These are phyloP conservation scores for Leccinum incarnatum DNA, from an alignment of 768 basidiomycete species.

Conservation along the genomic window DNA sequence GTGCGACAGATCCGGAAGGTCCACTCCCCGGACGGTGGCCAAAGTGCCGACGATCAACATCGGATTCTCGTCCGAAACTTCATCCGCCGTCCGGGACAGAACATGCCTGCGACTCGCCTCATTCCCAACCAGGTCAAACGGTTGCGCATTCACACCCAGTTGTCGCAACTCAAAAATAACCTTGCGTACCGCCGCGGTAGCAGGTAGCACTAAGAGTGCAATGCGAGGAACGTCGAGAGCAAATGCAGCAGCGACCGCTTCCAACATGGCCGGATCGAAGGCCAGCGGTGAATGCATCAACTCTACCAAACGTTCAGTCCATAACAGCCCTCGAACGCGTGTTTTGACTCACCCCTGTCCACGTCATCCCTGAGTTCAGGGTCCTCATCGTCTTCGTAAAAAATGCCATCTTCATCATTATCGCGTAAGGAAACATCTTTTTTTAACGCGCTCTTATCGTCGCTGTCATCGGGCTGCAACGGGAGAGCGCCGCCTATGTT, in stretches of 20 bases:
- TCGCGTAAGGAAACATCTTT: background rate
- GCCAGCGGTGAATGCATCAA: slow-evolving; percentile 46
- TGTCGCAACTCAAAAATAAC: slow-evolving; percentile 61
- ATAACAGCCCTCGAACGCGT: background rate
- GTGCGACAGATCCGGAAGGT: slow-evolving; percentile 67
- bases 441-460: background rate
- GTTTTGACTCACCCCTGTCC: slow-evolving; percentile 22
- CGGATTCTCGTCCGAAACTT: slow-evolving; percentile 46
- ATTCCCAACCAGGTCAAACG: slow-evolving; percentile 49
- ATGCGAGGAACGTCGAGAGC: slow-evolving; percentile 69
- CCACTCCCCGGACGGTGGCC: slow-evolving; percentile 70
- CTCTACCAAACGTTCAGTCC: slow-evolving; percentile 35
- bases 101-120: slow-evolving; percentile 45
- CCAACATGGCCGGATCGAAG: slow-evolving; percentile 54
- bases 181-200: slow-evolving; percentile 57
- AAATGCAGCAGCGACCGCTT: slow-evolving; percentile 67
- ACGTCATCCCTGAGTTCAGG: slow-evolving; percentile 15
- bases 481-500: slow-evolving; percentile 53
- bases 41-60: slow-evolving; percentile 65
- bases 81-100: slow-evolving; percentile 31
- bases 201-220: slow-evolving; percentile 66
- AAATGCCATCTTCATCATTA: slow-evolving; percentile 16
- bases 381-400: slow-evolving; percentile 25
- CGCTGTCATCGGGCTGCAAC: background rate
- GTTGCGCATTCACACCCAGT: slow-evolving; percentile 66